phyloP scores from a whole-genome alignment of 805 yeast genomes.

The Kregervanrija pseudodelftensis region DNA sequence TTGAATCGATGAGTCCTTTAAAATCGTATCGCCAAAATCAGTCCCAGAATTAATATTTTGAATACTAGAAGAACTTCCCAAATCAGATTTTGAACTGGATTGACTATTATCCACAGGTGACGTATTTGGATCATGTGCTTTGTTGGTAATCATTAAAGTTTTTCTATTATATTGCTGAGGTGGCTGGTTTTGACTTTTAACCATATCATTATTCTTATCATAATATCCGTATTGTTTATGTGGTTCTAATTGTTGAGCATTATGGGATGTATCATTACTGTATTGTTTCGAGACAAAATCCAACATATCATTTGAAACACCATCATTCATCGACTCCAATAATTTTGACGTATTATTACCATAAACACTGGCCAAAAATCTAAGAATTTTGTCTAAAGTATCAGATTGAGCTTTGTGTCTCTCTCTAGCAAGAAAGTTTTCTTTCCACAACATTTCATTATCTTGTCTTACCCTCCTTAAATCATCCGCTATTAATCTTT shows the following conservation, averaged over 20 bases:
- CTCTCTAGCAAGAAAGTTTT: conserved; percentile 75
- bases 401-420: conserved; percentile 80
- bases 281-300: conserved; percentile 12
- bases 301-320: conserved; percentile 12
- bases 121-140: conserved; percentile 16
- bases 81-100: conserved; percentile 5
- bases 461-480: conserved; percentile 76
- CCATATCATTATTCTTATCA: background rate
- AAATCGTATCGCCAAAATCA: background rate
- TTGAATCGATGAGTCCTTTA: conserved; percentile 18
- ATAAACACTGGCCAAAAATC: conserved; percentile 79
- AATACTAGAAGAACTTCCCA: conserved; percentile 3
- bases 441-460: conserved; percentile 88
- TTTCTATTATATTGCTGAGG: conserved; percentile 9
- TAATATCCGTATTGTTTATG: background rate
- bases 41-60: background rate
- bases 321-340: conserved; percentile 19
- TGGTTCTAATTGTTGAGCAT: conserved; percentile 8
- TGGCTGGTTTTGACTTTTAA: background rate
- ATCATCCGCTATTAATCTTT: conserved; percentile 76
- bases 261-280: conserved; percentile 1
- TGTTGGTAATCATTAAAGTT: conserved; percentile 23
- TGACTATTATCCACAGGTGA: conserved; percentile 4
- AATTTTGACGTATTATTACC: conserved; percentile 49
- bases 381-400: conserved; percentile 77